Percentiles rank a stretch among this genome's conserved stretches.
Evolutionary conservation across 2,329 filamentous ascomycete species (phyloP).

Genomic region (Beauveria scarabaeidicola): DNA sequence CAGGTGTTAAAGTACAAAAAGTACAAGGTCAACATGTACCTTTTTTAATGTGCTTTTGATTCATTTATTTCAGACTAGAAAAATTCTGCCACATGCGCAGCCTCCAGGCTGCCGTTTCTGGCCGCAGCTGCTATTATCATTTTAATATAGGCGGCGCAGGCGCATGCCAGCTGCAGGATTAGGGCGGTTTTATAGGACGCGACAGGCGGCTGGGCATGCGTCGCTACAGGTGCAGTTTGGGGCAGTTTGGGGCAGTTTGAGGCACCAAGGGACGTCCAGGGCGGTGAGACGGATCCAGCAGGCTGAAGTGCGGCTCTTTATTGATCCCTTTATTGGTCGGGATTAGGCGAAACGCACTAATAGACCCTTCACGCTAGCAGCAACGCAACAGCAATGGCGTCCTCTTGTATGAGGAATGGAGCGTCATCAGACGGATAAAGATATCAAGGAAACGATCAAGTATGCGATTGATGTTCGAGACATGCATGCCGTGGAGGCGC

Average conservation of each 20-base stretch:
- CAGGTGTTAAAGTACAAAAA: slow-evolving; percentile 5
- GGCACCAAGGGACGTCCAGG: background rate
- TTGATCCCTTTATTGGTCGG: slow-evolving; percentile 10
- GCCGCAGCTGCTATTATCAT: background rate
- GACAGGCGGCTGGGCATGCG: background rate
- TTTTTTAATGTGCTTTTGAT: background rate
- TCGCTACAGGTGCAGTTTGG: background rate
- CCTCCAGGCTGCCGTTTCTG: background rate
- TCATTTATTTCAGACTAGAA: too few relatives aligned
- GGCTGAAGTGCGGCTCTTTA: slow-evolving; percentile 10
- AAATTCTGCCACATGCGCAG: slow-evolving; percentile 5
- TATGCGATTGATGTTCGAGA: too few relatives aligned
- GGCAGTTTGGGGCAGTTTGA: background rate
- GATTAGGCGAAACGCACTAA: too few relatives aligned
- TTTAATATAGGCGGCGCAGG: background rate
- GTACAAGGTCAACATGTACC: slow-evolving; percentile 6
- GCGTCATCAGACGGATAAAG: too few relatives aligned
- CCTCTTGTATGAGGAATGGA: too few relatives aligned
- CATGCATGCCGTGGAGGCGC: too few relatives aligned
- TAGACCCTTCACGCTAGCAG: too few relatives aligned
- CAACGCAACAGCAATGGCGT: too few relatives aligned
- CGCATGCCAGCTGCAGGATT: background rate
- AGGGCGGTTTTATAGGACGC: background rate
- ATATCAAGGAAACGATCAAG: too few relatives aligned
- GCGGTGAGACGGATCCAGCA: slow-evolving; percentile 10